Percentiles rank a stretch among this genome's conserved stretches.
Conservation (phyloP, 2,329 filamentous ascomycete genomes). For the Colletotrichum navitas region DNA sequence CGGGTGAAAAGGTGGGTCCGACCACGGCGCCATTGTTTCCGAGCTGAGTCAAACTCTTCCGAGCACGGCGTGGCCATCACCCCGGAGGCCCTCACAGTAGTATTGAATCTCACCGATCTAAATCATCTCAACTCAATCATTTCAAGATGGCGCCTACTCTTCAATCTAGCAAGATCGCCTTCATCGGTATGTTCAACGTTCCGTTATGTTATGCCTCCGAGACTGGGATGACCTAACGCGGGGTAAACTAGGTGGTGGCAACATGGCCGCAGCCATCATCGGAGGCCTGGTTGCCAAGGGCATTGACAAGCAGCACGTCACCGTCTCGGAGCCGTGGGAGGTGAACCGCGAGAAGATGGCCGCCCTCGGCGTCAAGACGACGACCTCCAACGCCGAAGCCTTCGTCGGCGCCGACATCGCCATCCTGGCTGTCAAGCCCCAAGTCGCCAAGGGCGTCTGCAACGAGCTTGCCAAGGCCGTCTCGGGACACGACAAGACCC, state of each 20-base stretch:
- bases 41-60: conserved; percentile 16
- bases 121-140: neutral
- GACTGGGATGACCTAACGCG: conserved; percentile 8
- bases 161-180: conserved; percentile 23
- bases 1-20: conserved; percentile 9
- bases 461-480: conserved; percentile 59
- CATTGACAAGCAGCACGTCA: conserved; percentile 59
- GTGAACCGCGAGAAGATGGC: conserved; percentile 65
- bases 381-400: conserved; percentile 60
- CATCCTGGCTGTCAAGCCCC: conserved; percentile 65
- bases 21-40: conserved; percentile 2
- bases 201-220: neutral
- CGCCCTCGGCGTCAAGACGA: conserved; percentile 60
- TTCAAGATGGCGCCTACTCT: conserved; percentile 7
- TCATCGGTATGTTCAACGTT: conserved; percentile 8
- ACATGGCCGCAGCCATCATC: conserved; percentile 67
- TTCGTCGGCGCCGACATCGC: conserved; percentile 59
- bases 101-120: neutral
- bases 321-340: conserved; percentile 65
- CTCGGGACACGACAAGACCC: conserved; percentile 50
- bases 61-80: neutral
- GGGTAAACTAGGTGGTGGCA: conserved; percentile 57
- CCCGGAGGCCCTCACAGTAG: neutral
- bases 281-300: conserved; percentile 60
- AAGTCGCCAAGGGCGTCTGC: conserved; percentile 62